Base-by-base conservation (phyloP, 768 basidiomycete genomes). In the Collybia nuda region DNA sequence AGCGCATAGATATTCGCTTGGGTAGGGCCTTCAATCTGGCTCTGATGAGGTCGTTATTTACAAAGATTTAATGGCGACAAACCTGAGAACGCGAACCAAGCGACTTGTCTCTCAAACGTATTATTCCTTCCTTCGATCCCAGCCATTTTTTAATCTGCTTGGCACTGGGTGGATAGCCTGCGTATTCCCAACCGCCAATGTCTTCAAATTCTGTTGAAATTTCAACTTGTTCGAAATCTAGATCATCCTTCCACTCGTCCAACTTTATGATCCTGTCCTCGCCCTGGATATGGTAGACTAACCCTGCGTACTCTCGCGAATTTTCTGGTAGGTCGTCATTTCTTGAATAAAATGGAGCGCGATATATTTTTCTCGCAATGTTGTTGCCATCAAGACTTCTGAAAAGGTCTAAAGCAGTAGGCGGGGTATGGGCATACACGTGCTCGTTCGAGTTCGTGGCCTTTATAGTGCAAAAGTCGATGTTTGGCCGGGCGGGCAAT, bases 141-240 rank as follows among this genome's bases (percentile, higher is more conserved):
- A 91, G 62, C 82, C 86, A 90, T 39, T 63, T 66, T 39, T 73
- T 76, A 2, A 80, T 74, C 61, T 83, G 73, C 56, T 67, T 75
- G 19, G 72, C 63, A 50, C 78, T 82, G 0, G 92, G 92, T 0
- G 94, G 90, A 48, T 63, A 62, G 45, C 80, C 73, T 0, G 84
- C 85, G 67, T 86, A 95, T 58, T 94, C 92, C 93, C 92, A 95
- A 5, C 90, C 90, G 21, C 71, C 65, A 39, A 83, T 62, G 53
- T 70, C 66, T 11, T 32, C 32, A 32, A 32, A 32, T 9, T 32
- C 47, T 11, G 40, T 38, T 2, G 22, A 15, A 38, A 19, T 28
- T 18, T 22, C 26, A 12, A 44, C 19, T 46, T 42, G 23, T 28
- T 37, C 40, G 22, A 37, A 24, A 39, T 21, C 14, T 23, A 14